These are phyloP conservation scores for Theileria luwenshuni DNA, from an alignment of 169 alveolate species.

Conservation along the genomic window DNA sequence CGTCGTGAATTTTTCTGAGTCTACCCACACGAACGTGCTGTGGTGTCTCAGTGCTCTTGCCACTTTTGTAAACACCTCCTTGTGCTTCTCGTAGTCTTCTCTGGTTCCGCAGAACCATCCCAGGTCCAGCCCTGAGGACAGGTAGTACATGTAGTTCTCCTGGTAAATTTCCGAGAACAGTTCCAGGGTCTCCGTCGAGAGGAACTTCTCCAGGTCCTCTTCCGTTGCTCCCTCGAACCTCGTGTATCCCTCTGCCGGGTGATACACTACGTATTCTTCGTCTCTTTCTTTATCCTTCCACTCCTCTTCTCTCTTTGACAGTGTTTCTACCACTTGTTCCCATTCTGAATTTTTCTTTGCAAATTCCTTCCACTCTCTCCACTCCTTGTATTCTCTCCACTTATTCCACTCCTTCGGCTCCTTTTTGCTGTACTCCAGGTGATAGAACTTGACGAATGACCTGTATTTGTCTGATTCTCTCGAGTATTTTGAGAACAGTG, in stretches of 20 bases:
- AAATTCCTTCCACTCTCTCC: conserved; percentile 54
- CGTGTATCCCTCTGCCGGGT: conserved; percentile 37
- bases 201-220: conserved; percentile 63
- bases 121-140: conserved; percentile 72
- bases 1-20: conserved; percentile 58
- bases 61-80: conserved; percentile 50
- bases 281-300: conserved; percentile 13
- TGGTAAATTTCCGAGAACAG: conserved; percentile 75
- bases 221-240: conserved; percentile 33
- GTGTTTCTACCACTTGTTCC: conserved; percentile 1
- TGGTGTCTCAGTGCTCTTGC: conserved; percentile 45
- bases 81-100: conserved; percentile 71
- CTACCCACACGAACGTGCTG: conserved; percentile 65
- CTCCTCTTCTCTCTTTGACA: conserved; percentile 12
- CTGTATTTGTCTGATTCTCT: conserved; percentile 71
- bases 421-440: conserved; percentile 1
- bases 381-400: conserved; percentile 41
- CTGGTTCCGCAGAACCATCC: conserved; percentile 79
- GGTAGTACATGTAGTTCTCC: conserved; percentile 73
- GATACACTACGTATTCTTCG: conserved; percentile 49
- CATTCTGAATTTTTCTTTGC: not conserved
- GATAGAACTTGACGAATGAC: conserved; percentile 68
- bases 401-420: conserved; percentile 34
- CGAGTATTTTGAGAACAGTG: conserved; percentile 61
- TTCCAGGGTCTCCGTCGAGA: conserved; percentile 71